Conservation (phyloP, 495 filamentous ascomycete species). For the Aspergillus biplanus region DNA sequence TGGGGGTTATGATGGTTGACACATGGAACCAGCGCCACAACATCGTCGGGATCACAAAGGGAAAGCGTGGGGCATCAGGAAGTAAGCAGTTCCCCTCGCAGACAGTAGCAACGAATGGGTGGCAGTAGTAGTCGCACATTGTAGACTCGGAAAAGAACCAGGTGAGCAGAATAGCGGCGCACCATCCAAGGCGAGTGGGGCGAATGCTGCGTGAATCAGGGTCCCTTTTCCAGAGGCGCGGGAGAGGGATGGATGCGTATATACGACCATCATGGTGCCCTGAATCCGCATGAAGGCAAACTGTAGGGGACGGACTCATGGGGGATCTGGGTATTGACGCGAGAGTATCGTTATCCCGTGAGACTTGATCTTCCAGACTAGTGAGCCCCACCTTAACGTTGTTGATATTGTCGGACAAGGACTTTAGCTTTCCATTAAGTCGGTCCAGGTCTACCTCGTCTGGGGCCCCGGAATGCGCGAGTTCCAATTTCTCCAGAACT, state of each 20-base stretch:
- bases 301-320: slow-evolving; percentile 15
- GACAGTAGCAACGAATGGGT: slow-evolving; percentile 50
- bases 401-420: slow-evolving; percentile 63
- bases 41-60: slow-evolving; percentile 52
- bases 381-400: slow-evolving; percentile 69
- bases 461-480: slow-evolving; percentile 34
- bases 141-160: slow-evolving; percentile 65
- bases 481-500: slow-evolving; percentile 39
- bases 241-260: slow-evolving; percentile 56
- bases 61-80: slow-evolving; percentile 49
- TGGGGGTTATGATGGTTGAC: slow-evolving; percentile 34
- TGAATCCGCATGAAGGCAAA: slow-evolving; percentile 27
- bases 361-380: slow-evolving; percentile 64
- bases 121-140: slow-evolving; percentile 66
- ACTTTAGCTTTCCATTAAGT: slow-evolving; percentile 62
- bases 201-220: slow-evolving; percentile 44
- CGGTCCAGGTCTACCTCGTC: slow-evolving; percentile 58
- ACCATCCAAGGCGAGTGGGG: slow-evolving; percentile 61
- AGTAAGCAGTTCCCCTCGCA: slow-evolving; percentile 52
- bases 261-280: slow-evolving; percentile 30
- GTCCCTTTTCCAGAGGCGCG: slow-evolving; percentile 57
- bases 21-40: slow-evolving; percentile 50
- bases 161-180: slow-evolving; percentile 46
- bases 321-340: slow-evolving; percentile 20
- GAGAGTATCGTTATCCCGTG: slow-evolving; percentile 36